Conservation (phyloP, 208 protist genomes). For the Novymonas esmeraldas region DNA sequence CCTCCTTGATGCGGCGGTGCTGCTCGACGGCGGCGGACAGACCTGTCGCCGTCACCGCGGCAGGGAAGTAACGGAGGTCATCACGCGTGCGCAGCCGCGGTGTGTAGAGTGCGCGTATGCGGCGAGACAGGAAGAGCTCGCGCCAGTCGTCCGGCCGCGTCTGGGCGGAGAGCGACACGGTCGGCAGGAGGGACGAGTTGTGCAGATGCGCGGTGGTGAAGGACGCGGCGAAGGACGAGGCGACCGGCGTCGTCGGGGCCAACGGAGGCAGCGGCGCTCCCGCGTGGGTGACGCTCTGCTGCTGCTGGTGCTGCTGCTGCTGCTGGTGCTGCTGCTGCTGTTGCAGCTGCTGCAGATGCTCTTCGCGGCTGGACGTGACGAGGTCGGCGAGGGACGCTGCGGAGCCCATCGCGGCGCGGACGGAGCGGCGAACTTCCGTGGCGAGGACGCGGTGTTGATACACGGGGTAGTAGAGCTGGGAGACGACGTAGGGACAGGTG, state of each 20-base stretch:
- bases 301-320: not conserved
- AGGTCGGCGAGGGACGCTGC: constrained; percentile 3
- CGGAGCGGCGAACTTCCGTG: constrained; percentile 9
- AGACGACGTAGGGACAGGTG: constrained; percentile 70
- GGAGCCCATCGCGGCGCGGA: not conserved
- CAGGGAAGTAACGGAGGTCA: constrained; percentile 87
- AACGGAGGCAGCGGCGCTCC: not conserved
- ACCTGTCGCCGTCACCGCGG: constrained; percentile 78
- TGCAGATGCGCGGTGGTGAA: not conserved
- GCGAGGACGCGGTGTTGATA: constrained; percentile 28
- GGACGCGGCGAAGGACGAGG: not conserved
- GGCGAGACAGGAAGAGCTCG: constrained; percentile 54
- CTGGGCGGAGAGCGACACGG: constrained; percentile 9
- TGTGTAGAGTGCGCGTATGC: constrained; percentile 60
- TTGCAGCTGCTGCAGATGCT: not conserved
- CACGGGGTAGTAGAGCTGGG: constrained; percentile 73
- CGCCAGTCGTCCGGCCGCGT: constrained; percentile 68
- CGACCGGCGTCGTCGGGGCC: not conserved
- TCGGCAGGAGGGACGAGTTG: not conserved
- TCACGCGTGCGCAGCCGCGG: constrained; percentile 75
- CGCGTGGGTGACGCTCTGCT: not conserved
- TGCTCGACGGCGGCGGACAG: constrained; percentile 65
- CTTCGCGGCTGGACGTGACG: constrained; percentile 1
- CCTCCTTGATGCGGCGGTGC: constrained; percentile 62
- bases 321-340: not conserved